Conservation (phyloP, 225 moss, liverwort and hornwort species). For the Straminergon stramineum region DNA sequence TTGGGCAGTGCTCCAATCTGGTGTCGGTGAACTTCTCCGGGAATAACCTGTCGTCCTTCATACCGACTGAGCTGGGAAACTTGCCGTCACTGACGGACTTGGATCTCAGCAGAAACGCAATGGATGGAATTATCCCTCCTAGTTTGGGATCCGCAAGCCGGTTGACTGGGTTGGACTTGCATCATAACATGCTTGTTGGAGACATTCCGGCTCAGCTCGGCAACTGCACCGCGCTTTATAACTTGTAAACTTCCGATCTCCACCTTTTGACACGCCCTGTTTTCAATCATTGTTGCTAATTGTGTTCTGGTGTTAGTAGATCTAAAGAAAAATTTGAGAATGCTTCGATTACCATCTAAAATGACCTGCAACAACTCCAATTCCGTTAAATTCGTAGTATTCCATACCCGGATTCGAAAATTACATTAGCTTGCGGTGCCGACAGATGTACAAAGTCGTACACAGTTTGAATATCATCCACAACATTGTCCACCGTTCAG, state of each 20-base stretch:
- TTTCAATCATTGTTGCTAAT: background rate
- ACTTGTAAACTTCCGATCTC: slow-evolving; percentile 39
- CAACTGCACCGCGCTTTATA: slow-evolving; percentile 55
- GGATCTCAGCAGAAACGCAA: slow-evolving; percentile 64
- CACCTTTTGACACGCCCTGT: background rate
- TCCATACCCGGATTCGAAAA: background rate
- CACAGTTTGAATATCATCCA: background rate
- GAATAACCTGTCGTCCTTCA: slow-evolving; percentile 44
- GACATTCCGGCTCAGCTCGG: slow-evolving; percentile 64
- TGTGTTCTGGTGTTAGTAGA: background rate
- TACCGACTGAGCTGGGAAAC: slow-evolving; percentile 59
- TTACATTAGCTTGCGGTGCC: background rate
- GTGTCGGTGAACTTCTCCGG: slow-evolving; percentile 52
- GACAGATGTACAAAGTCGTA: background rate
- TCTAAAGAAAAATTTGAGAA: background rate
- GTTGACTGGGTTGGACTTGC: slow-evolving; percentile 42
- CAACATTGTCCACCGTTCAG: background rate
- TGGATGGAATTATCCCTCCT: slow-evolving; percentile 54
- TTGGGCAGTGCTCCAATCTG: slow-evolving; percentile 54
- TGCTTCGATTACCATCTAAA: background rate
- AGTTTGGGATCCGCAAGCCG: slow-evolving; percentile 48
- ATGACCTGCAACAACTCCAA: background rate
- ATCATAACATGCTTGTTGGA: slow-evolving; percentile 55
- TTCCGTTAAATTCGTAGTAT: background rate
- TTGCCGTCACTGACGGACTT: slow-evolving; percentile 41